Base-by-base conservation (phyloP, 257 asterid species). In the Solanum megistacrolobum region DNA sequence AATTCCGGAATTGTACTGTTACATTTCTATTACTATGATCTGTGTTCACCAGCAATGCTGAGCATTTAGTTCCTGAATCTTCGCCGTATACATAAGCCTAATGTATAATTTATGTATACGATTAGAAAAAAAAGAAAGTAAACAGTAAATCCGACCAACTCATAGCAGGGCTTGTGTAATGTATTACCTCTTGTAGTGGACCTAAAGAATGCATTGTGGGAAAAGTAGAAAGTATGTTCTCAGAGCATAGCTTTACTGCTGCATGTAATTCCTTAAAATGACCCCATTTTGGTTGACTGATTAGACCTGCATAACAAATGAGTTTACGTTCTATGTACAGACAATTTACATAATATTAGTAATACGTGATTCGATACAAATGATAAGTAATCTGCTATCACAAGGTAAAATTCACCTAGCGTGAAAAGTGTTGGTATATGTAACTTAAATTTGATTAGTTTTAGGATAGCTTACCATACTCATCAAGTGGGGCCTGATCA, bases 401-500 rank as follows among this genome's bases (percentile, higher is more conserved):
- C 32, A 73, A 23, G 29, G 3, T 34, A 72, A 72, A 72, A 72
- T 72, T 72, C 9, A 72, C 1, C 43, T 75, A 38, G 3, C 3
- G 7, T 31, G 27, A 58, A 20, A 23, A 35, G 25, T 55, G 29
- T 13, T 20, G 9, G 2, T 76, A 5, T n/a, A 1, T 23, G 2
- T 83, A 83, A 2, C 5, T 4, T 84, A 20, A 34, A 84, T n/a
- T 9, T 9, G 8, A 55, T n/a, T 55, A 6, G 2, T 84, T n/a
- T 35, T 60, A 39, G 7, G 58, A 71, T 16, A 16, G 20, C 88
- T 43, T 94, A 95, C 98, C 98, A 72, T 96, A 96, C 88, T 96
- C 98, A 73, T 95, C 98, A 25, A 96, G 85, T 5, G 98, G 98
- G 36, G 98, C 98, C 91, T 88, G 92, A 89, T 95, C 98, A 48